Percentiles rank a stretch among this genome's conserved stretches.
These are phyloP conservation scores for Colletotrichum godetiae DNA, from an alignment of 2,329 filamentous ascomycete genomes.

Conservation along the genomic window DNA sequence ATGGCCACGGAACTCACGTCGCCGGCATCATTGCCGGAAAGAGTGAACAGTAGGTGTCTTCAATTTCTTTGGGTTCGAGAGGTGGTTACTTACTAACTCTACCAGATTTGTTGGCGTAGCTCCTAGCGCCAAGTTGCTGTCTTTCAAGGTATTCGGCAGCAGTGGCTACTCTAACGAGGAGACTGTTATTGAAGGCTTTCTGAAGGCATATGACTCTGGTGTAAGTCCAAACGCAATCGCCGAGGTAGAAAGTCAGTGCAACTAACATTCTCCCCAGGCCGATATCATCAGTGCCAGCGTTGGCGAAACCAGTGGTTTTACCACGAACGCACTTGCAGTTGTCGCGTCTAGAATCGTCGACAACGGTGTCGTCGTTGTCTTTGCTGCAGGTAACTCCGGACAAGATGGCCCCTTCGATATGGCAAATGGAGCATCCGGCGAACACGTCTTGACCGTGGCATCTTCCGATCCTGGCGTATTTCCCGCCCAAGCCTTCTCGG, in stretches of 20 bases:
- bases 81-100: background rate
- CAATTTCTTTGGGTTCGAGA: no score
- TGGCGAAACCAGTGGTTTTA: conserved; percentile 51
- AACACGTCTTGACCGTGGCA: conserved; percentile 54
- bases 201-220: conserved; percentile 48
- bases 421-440: conserved; percentile 52
- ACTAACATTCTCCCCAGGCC: background rate
- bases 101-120: conserved; percentile 41
- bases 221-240: conserved; percentile 28
- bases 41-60: conserved; percentile 21
- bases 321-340: conserved; percentile 53
- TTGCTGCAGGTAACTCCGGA: conserved; percentile 64
- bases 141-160: conserved; percentile 42
- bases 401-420: conserved; percentile 58
- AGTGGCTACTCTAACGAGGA: conserved; percentile 38
- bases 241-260: no score
- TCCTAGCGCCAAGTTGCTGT: conserved; percentile 41
- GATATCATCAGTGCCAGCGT: conserved; percentile 57
- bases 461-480: conserved; percentile 48
- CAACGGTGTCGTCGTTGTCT: conserved; percentile 59
- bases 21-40: conserved; percentile 45
- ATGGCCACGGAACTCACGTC: conserved; percentile 44
- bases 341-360: conserved; percentile 55
- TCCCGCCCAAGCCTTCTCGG: conserved; percentile 43
- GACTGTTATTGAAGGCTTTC: conserved; percentile 46